These are phyloP conservation scores for Guadua angustifolia DNA, from an alignment of 176 grass and related monocot species.

Conservation along the genomic window DNA sequence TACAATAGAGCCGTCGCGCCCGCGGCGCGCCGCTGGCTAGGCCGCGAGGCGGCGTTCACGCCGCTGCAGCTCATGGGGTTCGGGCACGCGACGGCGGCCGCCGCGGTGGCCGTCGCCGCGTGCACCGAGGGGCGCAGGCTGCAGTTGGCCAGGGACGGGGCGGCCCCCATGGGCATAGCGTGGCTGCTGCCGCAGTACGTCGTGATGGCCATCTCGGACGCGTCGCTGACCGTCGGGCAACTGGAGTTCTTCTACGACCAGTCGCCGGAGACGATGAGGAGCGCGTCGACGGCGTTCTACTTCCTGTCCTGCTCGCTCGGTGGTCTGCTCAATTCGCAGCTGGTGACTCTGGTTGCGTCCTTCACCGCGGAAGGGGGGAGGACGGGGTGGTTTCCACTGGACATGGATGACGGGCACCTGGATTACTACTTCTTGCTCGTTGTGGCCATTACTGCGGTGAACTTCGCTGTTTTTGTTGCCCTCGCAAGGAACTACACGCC, in stretches of 20 bases:
- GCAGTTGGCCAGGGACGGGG: not conserved
- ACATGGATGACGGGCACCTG: constrained; percentile 46
- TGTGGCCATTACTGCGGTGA: not conserved
- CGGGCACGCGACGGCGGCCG: constrained; percentile 31
- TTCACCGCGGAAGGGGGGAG: constrained; percentile 15
- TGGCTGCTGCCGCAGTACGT: constrained; percentile 58
- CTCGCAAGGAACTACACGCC: constrained; percentile 43
- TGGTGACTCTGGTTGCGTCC: constrained; percentile 47
- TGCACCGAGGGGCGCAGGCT: constrained; percentile 34
- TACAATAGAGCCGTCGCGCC: constrained; percentile 17
- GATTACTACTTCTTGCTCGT: constrained; percentile 48
- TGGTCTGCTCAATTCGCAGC: constrained; percentile 38
- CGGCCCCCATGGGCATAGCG: constrained; percentile 21
- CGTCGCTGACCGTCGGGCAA: constrained; percentile 37
- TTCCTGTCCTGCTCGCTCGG: constrained; percentile 41
- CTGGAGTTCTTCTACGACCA: constrained; percentile 60
- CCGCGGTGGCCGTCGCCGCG: constrained; percentile 18
- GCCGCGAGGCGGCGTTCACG: constrained; percentile 10
- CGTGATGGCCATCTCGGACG: constrained; percentile 43
- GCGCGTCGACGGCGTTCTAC: constrained; percentile 50
- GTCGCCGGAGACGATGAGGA: constrained; percentile 48
- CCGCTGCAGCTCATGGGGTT: constrained; percentile 52
- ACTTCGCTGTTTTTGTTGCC: constrained; percentile 31
- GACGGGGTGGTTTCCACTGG: constrained; percentile 39
- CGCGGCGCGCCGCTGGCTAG: not conserved